Evolutionary conservation across 192 early-diverging fungal species (phyloP), one percentile per base, ranked within the genome.

Genomic region (Backusella parvicylindrica): DNA sequence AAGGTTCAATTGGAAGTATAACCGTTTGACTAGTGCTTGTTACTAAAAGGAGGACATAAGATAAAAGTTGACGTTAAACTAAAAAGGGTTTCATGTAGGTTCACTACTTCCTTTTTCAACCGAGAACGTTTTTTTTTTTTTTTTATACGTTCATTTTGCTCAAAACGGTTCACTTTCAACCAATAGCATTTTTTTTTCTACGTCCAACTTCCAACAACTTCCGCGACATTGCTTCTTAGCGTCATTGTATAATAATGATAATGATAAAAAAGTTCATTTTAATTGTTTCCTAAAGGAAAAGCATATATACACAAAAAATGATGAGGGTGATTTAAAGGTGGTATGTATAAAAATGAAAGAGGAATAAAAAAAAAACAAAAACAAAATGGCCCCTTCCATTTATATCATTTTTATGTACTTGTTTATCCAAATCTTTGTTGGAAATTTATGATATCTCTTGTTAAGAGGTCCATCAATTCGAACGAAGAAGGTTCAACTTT

Each of bases 381-480:
- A 60, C 9, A 26, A 26, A 21, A 26, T 28, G 2, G 8, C 26
- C 28, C 28, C 30, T 2, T 65, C 31, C 28, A 4, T 28, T 28
- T 11, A 64, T 9, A 38, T 38, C 37, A 38, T 38, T 38, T 21
- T 21, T 50, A 6, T 6, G n/a, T 50, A 50, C n/a, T 50, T 7
- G 21, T 60, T 12, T 60, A 32, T 11, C 82, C 84, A 75, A 82
- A 88, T 41, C 77, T 82, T 15, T 81, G 79, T 68, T 88, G 84
- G 73, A 88, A 88, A 11, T 80, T 80, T 41, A 88, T 86, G 50
- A 88, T 33, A 36, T 88, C 86, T 30, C 86, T 79, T 32, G 86
- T 85, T 28, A 88, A 70, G 36, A 82, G 72, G 76, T 88, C 84
- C 86, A 88, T 85, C 63, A 88, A 70, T 31, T 88, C 86, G 18